These are phyloP conservation scores for Arachis monticola DNA, from an alignment of 331 rosid species.

Conservation along the genomic window DNA sequence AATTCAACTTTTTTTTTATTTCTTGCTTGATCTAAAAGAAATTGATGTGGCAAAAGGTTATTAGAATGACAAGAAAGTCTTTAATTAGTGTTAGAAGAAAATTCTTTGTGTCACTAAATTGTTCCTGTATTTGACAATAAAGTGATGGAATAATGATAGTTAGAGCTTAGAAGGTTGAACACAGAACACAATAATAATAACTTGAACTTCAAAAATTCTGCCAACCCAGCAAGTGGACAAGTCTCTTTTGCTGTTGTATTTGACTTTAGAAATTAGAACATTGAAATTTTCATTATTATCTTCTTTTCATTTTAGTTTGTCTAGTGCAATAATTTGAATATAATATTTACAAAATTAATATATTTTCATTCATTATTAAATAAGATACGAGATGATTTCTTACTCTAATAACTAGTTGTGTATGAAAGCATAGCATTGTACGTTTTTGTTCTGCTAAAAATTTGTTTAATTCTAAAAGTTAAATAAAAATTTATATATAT, in stretches of 20 bases:
- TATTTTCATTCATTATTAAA: too few relatives aligned
- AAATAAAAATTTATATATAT: too few relatives aligned
- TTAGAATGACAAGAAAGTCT: constrained; percentile 3
- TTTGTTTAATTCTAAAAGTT: too few relatives aligned
- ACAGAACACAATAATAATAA: constrained; percentile 34
- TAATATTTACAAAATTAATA: too few relatives aligned
- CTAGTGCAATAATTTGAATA: too few relatives aligned
- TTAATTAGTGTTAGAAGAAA: not conserved
- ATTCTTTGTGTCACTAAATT: constrained; percentile 6
- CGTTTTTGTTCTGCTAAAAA: too few relatives aligned
- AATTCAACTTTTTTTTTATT: not conserved
- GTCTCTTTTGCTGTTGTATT: constrained; percentile 35
- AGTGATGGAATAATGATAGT: constrained; percentile 37
- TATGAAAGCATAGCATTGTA: too few relatives aligned
- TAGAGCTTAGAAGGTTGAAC: not conserved
- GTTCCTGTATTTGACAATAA: constrained; percentile 13
- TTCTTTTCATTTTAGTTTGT: not conserved
- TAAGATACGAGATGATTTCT: too few relatives aligned
- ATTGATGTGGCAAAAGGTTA: not conserved
- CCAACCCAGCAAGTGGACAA: constrained; percentile 15
- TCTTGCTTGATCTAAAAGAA: constrained; percentile 20
- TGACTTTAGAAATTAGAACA: constrained; percentile 18
- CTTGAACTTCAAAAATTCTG: constrained; percentile 22
- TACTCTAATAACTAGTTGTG: too few relatives aligned
- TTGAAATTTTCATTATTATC: not conserved